Conservation (phyloP, 2,329 filamentous ascomycete genomes). For the Colletotrichum cordylinicola region DNA sequence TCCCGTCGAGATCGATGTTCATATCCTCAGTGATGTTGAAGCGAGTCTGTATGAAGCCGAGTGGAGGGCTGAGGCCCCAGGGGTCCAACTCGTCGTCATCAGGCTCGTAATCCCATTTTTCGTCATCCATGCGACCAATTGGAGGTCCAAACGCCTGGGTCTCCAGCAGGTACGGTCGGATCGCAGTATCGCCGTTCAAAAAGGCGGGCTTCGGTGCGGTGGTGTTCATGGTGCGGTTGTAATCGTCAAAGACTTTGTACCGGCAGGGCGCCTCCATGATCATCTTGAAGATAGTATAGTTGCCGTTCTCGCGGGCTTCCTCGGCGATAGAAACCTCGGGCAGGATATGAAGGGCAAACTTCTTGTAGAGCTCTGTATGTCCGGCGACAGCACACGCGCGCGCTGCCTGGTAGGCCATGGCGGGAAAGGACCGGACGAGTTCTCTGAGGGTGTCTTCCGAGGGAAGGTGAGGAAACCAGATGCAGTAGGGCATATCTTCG, state of each 20-base stretch:
- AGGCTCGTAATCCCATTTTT: neutral
- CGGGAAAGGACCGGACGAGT: slow-evolving; percentile 33
- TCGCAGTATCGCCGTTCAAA: neutral
- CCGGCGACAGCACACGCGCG: slow-evolving; percentile 45
- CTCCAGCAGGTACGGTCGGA: neutral
- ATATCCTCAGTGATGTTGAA: slow-evolving; percentile 2
- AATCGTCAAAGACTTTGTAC: slow-evolving; percentile 44
- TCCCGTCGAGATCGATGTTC: neutral
- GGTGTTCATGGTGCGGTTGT: slow-evolving; percentile 26
- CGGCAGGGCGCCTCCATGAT: slow-evolving; percentile 33
- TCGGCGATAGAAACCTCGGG: slow-evolving; percentile 45
- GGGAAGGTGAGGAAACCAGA: slow-evolving; percentile 44
- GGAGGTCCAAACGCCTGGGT: neutral
- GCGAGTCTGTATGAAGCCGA: neutral
- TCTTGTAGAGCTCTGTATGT: slow-evolving; percentile 37
- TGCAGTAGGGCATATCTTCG: slow-evolving; percentile 41
- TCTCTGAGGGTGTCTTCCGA: slow-evolving; percentile 39
- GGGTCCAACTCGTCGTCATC: neutral
- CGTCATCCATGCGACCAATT: neutral
- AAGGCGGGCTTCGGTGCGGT: neutral
- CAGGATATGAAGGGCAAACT: slow-evolving; percentile 35
- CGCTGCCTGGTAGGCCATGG: slow-evolving; percentile 42
- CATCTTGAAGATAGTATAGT: slow-evolving; percentile 31
- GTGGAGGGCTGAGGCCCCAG: neutral
- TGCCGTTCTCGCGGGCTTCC: slow-evolving; percentile 35